Base-by-base conservation (phyloP, 495 filamentous ascomycete species). In the Hypoxylon cercidicola region DNA sequence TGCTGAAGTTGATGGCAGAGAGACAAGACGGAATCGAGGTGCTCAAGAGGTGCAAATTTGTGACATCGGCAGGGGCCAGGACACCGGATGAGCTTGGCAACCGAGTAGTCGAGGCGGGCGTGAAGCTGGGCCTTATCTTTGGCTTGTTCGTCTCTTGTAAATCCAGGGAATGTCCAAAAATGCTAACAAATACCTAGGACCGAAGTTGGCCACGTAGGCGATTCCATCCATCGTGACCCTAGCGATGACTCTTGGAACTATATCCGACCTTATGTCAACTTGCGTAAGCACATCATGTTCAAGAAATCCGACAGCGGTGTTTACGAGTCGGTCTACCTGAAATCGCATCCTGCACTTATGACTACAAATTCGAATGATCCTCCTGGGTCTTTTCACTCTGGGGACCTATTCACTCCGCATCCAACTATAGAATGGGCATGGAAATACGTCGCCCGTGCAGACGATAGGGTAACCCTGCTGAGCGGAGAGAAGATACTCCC, bases 401-500 rank as follows among this genome's bases (percentile, higher is more conserved):
- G 54, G 9, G 89, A 91, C 60, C 78, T 91, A 0, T 91, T 91
- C 69, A 72, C 70, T 3, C 82, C 83, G 18, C 89, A 90, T 52
- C 84, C 87, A 0, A 82, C 79, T 6, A 81, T 86, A 15, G 73
- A 80, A 1, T 76, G 82, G 56, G 79, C 82, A 4, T 93, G 87
- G 85, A 90, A 89, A 62, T 90, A 88, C 54, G 68, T 85, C 16
- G 81, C 79, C 4, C 79, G 89, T 5, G 66, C 84, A 1, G 90
- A 93, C 55, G 87, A 90, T 62, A 77, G 82, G 1, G 79, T 92
- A 12, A 87, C 84, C 0, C 79, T 92, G 7, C 67, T 83, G 5
- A 92, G 86, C 55, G 89, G 89, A 0, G 88, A 91, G 66, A 93
- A 93, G 56, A 81, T 90, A 0, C 75, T 89, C n/a, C 88, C 89